Evolutionary conservation across 2,329 filamentous ascomycete species (phyloP), one percentile per base, ranked within the genome.

Genomic region (Ramichloridium luteum): DNA sequence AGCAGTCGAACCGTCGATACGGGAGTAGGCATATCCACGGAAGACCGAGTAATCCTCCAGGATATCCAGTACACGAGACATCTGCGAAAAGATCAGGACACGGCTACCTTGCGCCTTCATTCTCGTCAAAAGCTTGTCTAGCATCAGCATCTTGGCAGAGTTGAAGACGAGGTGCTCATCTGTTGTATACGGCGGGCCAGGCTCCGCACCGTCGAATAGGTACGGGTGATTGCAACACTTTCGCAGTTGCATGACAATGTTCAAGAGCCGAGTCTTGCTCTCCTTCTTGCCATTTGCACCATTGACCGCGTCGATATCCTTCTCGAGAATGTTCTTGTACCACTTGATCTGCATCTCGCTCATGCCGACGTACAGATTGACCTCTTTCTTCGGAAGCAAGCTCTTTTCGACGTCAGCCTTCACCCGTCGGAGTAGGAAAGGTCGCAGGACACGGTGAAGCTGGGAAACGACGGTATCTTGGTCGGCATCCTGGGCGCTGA

Each of bases 201-300:
- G 90, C 54, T 98, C 90, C 6, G 90, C 90, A 33, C 90, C 90
- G 54, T 98, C 90, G 46, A 98, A 98, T 1, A 98, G 73, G 49
- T 98, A 98, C 1, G 90, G 90, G 53, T 98, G 90, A 49, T 98
- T 98, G 58, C 90, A 98, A 61, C 90, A 98, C 60, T 98, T 98
- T 48, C 90, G 80, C 43, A 98, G 72, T 59, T 98, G 90, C 90
- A 98, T 98, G 47, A 98, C 90, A 52, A 98, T 98, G 60, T 98
- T 98, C 43, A 98, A 69, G 13, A 98, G 71, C 42, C 90, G 77
- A 1, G 90, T 98, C 64, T 98, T 98, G 17, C 88, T 96, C 60
- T 98, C 90, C 38, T 86, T 80, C 62, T 94, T 98, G 30, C 90
- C 90, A 41, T 80, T 84, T 16, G 88, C 90, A 39, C 90, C 90